Conservation (phyloP, 331 rosid genomes). For the Spiraea crenata region DNA sequence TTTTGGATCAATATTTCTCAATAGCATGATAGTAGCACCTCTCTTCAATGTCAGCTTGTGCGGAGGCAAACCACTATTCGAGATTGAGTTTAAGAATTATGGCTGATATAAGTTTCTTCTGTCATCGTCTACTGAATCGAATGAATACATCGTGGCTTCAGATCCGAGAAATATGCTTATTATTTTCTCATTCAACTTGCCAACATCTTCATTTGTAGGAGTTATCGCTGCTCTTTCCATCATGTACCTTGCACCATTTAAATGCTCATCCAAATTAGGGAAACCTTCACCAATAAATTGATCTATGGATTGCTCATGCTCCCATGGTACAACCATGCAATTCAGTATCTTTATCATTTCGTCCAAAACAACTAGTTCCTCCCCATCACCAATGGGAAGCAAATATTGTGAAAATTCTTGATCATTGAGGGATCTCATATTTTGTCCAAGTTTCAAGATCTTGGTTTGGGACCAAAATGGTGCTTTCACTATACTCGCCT, state of each 20-base stretch:
- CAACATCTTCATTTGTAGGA: not conserved
- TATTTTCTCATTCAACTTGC: not conserved
- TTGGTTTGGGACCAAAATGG: not conserved
- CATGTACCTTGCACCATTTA: not conserved
- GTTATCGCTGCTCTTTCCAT: not conserved
- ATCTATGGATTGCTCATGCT: not conserved
- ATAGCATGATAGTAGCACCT: not conserved
- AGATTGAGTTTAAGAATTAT: conserved; percentile 4
- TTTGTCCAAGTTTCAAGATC: not conserved
- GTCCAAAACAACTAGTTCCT: not conserved
- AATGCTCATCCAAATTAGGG: not conserved
- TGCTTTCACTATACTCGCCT: not conserved
- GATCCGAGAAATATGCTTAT: not conserved
- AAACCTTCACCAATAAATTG: not conserved
- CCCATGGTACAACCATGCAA: not conserved
- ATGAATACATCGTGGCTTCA: not conserved
- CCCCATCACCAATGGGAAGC: not conserved
- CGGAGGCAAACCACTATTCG: not conserved
- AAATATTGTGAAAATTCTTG: not conserved
- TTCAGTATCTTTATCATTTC: not conserved
- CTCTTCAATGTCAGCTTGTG: conserved; percentile 6
- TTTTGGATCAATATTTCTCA: not conserved
- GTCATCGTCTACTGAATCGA: not conserved
- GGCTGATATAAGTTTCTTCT: not conserved
- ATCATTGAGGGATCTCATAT: conserved; percentile 1